Evolutionary conservation across 2,329 filamentous ascomycete species (phyloP), one percentile per base, ranked within the genome.

Genomic region (Alternaria gansuensis): DNA sequence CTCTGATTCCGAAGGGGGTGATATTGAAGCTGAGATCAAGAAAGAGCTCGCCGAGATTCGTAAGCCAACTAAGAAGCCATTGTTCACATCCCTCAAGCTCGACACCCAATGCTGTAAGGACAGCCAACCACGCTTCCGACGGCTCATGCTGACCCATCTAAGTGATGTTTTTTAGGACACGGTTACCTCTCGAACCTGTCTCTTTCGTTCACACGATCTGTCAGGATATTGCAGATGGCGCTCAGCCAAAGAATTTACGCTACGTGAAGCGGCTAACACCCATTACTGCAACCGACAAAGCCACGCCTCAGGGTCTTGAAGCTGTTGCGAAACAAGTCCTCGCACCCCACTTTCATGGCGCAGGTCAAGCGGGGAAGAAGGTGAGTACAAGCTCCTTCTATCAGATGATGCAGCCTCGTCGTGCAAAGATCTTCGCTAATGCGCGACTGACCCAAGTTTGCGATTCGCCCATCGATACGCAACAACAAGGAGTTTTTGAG

Each of bases 381-480:
- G 85, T 86, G 66, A 71, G 79, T 70, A 53, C 53, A 44, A 26
- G 29, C 24, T 57, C 26, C 31, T 61, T 39, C 37, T 46, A 50
- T 57, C 46, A 60, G 54, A 55, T 56, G 37, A 59, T 50, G 51
- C 55, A 49, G 37, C 49, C 36, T 56, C 11, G 50, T 43, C 53
- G 43, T 60, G 51, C 54, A 51, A 54, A 48, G 55, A 52, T 52
- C 46, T 33, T 60, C 48, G 58, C 71, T 75, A 65, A 75, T 41
- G 29, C 33, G 36, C 49, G 26, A n/a, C 54, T 51, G 28, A 44
- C 40, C 8, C 28, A 61, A 94, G 91, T 95, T 92, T 77, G 91
- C 91, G n/a, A 93, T 96, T 66, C 87, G 91, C 43, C 87, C 89
- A n/a, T 90, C 86, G 13, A 86, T 92, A 61, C 87, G 91, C 54